Percentiles rank a stretch among this genome's conserved stretches.
phyloP scores from a whole-genome alignment of 768 basidiomycete genomes.

The Leucocoprinus leucothites region DNA sequence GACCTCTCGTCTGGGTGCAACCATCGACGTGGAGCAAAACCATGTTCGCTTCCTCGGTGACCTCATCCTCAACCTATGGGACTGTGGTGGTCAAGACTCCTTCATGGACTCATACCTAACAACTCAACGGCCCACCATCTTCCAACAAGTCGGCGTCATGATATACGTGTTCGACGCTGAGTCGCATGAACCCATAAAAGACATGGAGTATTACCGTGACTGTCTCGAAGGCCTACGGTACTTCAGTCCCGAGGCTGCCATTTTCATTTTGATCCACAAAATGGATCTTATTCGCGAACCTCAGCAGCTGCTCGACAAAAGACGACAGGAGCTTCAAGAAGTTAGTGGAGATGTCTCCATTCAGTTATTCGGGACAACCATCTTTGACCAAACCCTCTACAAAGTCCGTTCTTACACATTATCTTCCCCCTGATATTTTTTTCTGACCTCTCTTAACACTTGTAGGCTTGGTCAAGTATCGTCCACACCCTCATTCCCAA shows the following conservation, averaged over 20 bases:
- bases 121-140: constrained; percentile 89
- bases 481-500: constrained; percentile 97
- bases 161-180: constrained; percentile 99
- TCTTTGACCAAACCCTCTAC: constrained; percentile 97
- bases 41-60: constrained; percentile 97
- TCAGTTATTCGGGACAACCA: constrained; percentile 89
- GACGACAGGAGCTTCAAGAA: constrained; percentile 68
- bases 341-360: constrained; percentile 59
- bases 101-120: constrained; percentile 98
- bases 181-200: constrained; percentile 77
- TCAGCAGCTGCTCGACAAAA: constrained; percentile 60
- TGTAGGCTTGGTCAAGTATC: constrained; percentile 95
- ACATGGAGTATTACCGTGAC: constrained; percentile 88
- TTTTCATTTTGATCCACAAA: constrained; percentile 94
- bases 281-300: constrained; percentile 89
- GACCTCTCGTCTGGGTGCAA: constrained; percentile 89
- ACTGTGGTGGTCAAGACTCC: constrained; percentile 96
- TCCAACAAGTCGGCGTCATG: constrained; percentile 93
- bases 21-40: constrained; percentile 97
- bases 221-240: constrained; percentile 81
- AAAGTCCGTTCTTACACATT: constrained; percentile 48
- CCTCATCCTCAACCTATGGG: constrained; percentile 95
- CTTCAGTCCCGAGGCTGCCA: constrained; percentile 76
- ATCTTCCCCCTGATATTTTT: not conserved
- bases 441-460: constrained; percentile 4